Evolutionary conservation across 768 basidiomycete species (phyloP), one percentile per base, ranked within the genome.

Genomic region (Candolleomyces efflorescens): DNA sequence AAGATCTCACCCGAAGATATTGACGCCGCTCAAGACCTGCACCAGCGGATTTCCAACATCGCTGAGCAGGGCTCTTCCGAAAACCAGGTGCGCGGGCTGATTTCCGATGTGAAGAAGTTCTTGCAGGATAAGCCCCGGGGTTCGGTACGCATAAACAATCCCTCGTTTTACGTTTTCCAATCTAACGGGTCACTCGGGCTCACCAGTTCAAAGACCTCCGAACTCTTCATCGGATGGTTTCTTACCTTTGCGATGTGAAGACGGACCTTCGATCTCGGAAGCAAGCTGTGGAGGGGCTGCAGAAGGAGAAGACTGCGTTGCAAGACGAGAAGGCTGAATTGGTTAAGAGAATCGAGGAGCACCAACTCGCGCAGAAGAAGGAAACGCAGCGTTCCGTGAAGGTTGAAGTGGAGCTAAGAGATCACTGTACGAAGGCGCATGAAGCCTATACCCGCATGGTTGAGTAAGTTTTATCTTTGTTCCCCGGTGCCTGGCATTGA

Each of bases 31-130:
- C 78, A 78, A 24, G 70, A 75, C n/a, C 71, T 89, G 5, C 81
- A 84, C 52, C 72, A 78, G 52, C 75, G 77, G 22, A 80, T 89
- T 57, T 74, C 77, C 18, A 73, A 72, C 17, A 75, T 88, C 54
- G 78, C 83, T 44, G 78, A 80, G 54, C 74, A 78, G 56, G 87
- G 87, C 1, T 82, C 78, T 0, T 78, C 82, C 3, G 78, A 85
- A 65, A 63, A 75, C 22, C 70, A 74, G 47, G 70, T 83, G 39
- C 78, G 80, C 23, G 68, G 78, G 58, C 68, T 84, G 32, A 82
- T 85, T 55, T 74, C 77, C 10, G 81, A 84, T 18, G 74, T 78
- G 53, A 76, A 71, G 59, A 64, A 73, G 0, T 86, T 83, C 60
- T 71, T 85, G 58, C 68, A 73, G 37, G 67, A 66, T 0, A 76